Base-by-base conservation (phyloP, 2,329 filamentous ascomycete species). In the Cryphonectria japonica region DNA sequence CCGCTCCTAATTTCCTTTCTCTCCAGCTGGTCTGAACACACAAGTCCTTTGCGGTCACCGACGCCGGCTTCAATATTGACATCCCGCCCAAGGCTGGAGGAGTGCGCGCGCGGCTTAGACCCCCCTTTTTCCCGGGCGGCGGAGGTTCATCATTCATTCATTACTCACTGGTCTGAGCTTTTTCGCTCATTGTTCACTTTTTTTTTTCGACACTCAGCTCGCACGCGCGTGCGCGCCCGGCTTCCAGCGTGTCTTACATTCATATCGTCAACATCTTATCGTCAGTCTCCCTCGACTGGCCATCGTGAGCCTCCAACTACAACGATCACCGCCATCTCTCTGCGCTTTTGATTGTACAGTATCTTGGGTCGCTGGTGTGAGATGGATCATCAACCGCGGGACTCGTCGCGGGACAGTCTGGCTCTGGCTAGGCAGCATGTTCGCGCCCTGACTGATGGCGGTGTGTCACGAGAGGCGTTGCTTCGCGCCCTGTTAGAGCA, bases 401-500 rank as follows among this genome's bases (percentile, higher is more conserved):
- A 74, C 67, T 75, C 76, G 54, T 74, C 75, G 34, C 73, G 73
- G 72, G 77, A 78, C 72, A 77, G 73, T 63, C 68, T 79, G 68
- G 76, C 75, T 41, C 77, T 77, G 39, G 78, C 78, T 34, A 75
- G 78, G 32, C 76, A 78, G 29, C 78, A 81, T 32, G 77, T 80
- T 43, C 77, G 78, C 71, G 73, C 76, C 13, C 75, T 80, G 0
- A 78, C 78, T 1, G 75, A 77, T 7, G 76, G 73, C 34, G 79
- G 79, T 5, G 71, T 80, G 7, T 75, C 78, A 29, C 75, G 75
- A 57, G 78, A 80, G 70, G 77, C 78, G 9, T 72, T 81, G 39
- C 72, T 80, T 61, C 77, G 76, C 34, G 79, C 77, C 29, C 73
- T 80, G 2, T 73, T 80, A 19, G 79, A 81, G 69, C 75, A 79